These are phyloP conservation scores for Backusella australiensis DNA, from an alignment of 192 early-diverging fungal species.

Conservation along the genomic window DNA sequence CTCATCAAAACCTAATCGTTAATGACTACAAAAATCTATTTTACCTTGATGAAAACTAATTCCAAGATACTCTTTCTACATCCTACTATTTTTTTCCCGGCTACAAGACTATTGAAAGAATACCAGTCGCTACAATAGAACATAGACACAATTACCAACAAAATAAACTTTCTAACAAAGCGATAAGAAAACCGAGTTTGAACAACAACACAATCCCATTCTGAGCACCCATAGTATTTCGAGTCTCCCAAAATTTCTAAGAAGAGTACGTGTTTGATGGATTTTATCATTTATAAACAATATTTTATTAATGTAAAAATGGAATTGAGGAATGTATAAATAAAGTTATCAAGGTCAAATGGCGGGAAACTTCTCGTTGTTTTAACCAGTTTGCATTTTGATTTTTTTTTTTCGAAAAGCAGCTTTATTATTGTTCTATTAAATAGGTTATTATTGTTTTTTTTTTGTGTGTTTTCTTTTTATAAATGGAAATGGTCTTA, in stretches of 20 bases:
- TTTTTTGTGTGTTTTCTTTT: neutral
- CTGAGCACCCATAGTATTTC: neutral
- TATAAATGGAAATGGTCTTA: neutral
- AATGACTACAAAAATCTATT: no score
- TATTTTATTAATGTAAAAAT: neutral
- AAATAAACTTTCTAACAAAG: neutral
- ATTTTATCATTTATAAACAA: neutral
- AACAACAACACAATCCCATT: neutral
- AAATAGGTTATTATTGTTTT: no score
- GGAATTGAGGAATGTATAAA: neutral
- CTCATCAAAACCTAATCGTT: no score
- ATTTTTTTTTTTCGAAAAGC: no score
- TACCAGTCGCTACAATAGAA: no score
- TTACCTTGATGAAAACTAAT: no score
- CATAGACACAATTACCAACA: neutral
- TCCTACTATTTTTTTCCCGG: no score
- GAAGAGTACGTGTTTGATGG: neutral
- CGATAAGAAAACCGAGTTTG: neutral
- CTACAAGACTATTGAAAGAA: no score
- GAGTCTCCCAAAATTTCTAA: neutral
- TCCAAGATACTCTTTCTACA: no score
- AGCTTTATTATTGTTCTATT: no score
- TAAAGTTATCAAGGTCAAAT: neutral
- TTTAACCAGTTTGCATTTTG: neutral
- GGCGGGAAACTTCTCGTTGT: neutral